Evolutionary conservation across 2,329 filamentous ascomycete species (phyloP).

Genomic region (Fusarium circinatum): DNA sequence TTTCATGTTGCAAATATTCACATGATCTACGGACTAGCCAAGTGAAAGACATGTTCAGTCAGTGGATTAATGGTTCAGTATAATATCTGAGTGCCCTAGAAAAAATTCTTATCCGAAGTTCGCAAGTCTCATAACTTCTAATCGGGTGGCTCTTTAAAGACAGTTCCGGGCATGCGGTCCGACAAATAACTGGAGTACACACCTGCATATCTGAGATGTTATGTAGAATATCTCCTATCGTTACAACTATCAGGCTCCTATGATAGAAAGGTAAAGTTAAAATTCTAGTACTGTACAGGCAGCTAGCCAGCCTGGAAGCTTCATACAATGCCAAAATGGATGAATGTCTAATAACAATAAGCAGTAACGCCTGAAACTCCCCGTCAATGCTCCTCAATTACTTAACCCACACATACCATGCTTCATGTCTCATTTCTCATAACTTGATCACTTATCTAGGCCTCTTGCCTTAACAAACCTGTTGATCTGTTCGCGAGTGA

Average conservation of each 20-base stretch:
- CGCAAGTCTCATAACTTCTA: background rate
- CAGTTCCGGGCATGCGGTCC: constrained; percentile 4
- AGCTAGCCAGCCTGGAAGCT: background rate
- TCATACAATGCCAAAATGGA: background rate
- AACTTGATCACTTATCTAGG: constrained; percentile 59
- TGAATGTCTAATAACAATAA: background rate
- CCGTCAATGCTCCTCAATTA: constrained; percentile 5
- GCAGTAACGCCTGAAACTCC: constrained; percentile 25
- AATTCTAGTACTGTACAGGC: background rate
- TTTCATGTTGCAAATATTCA: constrained; percentile 16
- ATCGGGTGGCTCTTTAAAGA: background rate
- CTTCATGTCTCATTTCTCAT: constrained; percentile 43
- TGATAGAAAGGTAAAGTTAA: background rate
- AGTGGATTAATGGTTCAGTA: constrained; percentile 1
- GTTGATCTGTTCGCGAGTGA: constrained; percentile 67
- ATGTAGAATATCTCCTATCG: background rate
- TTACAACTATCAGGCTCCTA: background rate
- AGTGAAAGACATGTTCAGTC: background rate
- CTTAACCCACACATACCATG: constrained; percentile 1
- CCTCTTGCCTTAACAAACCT: constrained; percentile 68
- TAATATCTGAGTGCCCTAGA: background rate
- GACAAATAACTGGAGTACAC: background rate
- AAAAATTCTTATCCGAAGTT: background rate
- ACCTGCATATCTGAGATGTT: background rate
- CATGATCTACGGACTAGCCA: background rate